These are phyloP conservation scores for Dendryphion nanum DNA, from an alignment of 2,329 filamentous ascomycete genomes.

Conservation along the genomic window DNA sequence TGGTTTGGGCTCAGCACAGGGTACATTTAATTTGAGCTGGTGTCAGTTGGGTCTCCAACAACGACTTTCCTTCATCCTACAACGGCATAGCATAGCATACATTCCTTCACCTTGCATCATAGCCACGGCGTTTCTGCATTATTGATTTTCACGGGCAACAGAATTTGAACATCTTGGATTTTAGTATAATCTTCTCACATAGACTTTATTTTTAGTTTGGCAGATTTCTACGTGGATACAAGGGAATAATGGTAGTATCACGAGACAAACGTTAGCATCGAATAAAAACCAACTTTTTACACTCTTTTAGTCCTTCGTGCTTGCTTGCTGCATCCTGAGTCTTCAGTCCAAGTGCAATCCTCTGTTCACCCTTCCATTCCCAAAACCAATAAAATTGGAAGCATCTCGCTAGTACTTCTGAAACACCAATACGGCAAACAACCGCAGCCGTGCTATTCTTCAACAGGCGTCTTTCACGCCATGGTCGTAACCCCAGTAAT, in stretches of 20 bases:
- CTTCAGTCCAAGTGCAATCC: too few species aligned
- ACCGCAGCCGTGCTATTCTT: too few species aligned
- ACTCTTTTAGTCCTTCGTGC: constrained; percentile 1
- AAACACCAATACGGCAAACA: too few species aligned
- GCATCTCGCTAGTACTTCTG: too few species aligned
- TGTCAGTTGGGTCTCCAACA: background rate
- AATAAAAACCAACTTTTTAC: constrained; percentile 7
- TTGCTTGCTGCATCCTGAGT: too few species aligned
- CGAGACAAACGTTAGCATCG: background rate
- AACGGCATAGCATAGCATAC: constrained; percentile 8
- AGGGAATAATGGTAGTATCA: background rate
- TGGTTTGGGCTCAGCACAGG: too few species aligned
- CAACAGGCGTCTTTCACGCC: too few species aligned
- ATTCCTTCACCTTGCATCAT: constrained; percentile 18
- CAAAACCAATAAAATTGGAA: too few species aligned
- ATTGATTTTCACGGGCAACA: background rate
- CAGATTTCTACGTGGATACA: background rate
- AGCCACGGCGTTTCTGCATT: constrained; percentile 18
- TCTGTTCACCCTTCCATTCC: too few species aligned
- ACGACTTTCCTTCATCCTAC: constrained; percentile 8
- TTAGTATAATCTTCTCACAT: background rate
- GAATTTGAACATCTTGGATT: background rate
- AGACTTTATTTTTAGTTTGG: background rate
- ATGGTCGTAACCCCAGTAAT: too few species aligned
- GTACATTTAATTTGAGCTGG: background rate